Evolutionary conservation across 441 rosid species (phyloP).

Genomic region (Arabidopsis hybrid): DNA sequence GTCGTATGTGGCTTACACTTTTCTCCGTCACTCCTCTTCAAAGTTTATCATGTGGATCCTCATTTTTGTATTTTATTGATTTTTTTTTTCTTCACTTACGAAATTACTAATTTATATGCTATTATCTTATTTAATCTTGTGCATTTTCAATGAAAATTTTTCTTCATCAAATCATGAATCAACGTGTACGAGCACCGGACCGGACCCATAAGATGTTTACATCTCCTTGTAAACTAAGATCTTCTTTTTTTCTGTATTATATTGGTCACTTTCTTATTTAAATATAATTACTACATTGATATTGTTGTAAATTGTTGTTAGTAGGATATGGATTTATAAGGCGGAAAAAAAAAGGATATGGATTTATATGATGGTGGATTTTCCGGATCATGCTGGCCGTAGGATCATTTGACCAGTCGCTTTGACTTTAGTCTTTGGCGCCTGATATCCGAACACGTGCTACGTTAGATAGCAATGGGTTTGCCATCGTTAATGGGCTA

Average conservation of each 20-base stretch:
- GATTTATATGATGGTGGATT: neutral
- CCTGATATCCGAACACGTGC: neutral
- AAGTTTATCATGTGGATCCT: constrained; percentile 26
- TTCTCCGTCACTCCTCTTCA: constrained; percentile 36
- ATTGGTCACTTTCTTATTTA: constrained; percentile 26
- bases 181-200: constrained; percentile 19
- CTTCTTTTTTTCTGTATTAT: neutral
- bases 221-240: constrained; percentile 5
- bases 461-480: neutral
- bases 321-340: neutral
- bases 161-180: constrained; percentile 33
- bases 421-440: constrained; percentile 1
- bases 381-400: constrained; percentile 6
- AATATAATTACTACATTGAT: neutral
- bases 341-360: neutral
- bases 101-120: neutral
- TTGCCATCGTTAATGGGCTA: neutral
- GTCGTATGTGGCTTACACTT: constrained; percentile 37
- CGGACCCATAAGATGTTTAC: constrained; percentile 32
- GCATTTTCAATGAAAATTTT: neutral
- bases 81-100: neutral
- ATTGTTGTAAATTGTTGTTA: constrained; percentile 6
- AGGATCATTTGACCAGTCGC: neutral
- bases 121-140: constrained; percentile 8
- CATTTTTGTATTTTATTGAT: constrained; percentile 11